Conservation (phyloP, 495 filamentous ascomycete genomes). For the Geopyxis carbonaria region DNA sequence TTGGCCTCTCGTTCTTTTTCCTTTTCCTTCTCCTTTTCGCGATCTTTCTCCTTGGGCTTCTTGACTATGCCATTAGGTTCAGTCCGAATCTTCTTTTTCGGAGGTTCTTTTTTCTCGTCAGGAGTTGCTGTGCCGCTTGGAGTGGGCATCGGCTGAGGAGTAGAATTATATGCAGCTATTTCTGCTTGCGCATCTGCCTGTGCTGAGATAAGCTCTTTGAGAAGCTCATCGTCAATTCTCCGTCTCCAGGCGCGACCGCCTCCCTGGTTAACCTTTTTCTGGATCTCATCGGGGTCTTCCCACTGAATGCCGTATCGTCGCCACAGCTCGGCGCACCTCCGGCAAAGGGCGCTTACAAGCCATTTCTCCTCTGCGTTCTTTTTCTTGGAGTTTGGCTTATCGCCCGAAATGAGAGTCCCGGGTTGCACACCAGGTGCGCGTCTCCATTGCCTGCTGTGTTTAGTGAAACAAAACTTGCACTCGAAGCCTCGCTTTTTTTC, state of each 20-base stretch:
- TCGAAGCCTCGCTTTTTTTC: conserved; percentile 66
- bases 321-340: conserved; percentile 82
- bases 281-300: conserved; percentile 86
- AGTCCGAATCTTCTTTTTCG: conserved; percentile 39
- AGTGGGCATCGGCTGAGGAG: conserved; percentile 8
- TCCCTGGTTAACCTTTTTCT: conserved; percentile 67
- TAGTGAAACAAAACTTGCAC: conserved; percentile 83
- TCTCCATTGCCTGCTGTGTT: conserved; percentile 74
- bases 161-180: conserved; percentile 12
- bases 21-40: conserved; percentile 1
- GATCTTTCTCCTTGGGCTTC: conserved; percentile 17
- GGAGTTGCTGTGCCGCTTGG: conserved; percentile 6
- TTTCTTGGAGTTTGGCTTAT: conserved; percentile 40
- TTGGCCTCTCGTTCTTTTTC: conserved; percentile 1
- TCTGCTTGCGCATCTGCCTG: conserved; percentile 30
- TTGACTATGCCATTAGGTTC: conserved; percentile 17
- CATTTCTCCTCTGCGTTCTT: conserved; percentile 53
- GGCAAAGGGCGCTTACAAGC: conserved; percentile 69
- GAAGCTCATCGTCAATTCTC: conserved; percentile 75
- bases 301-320: conserved; percentile 87
- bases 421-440: conserved; percentile 62
- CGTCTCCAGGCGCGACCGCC: conserved; percentile 77
- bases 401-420: conserved; percentile 52
- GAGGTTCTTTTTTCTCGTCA: conserved; percentile 27
- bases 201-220: conserved; percentile 52